Conservation (phyloP, 192 early-diverging fungal species). For the Glomus cerebriforme region DNA sequence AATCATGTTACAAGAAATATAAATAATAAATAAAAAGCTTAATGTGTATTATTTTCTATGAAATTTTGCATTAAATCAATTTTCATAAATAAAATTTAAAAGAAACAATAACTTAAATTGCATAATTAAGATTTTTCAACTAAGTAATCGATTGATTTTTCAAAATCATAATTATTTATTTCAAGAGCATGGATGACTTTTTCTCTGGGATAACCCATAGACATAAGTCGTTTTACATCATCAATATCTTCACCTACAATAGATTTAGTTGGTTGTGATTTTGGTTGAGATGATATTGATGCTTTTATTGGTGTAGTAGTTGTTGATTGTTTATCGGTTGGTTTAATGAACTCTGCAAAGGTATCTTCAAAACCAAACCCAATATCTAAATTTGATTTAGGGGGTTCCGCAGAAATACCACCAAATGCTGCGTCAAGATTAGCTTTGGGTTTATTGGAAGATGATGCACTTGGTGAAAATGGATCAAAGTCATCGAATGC, state of each 20-base stretch:
- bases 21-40: too few species aligned
- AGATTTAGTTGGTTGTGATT: neutral
- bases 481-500: constrained; percentile 29
- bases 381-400: neutral
- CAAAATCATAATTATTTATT: constrained; percentile 70
- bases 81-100: neutral
- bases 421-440: constrained; percentile 31
- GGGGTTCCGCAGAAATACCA: neutral
- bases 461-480: neutral
- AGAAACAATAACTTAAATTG: neutral
- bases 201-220: constrained; percentile 71
- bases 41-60: too few species aligned
- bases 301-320: neutral
- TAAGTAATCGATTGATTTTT: constrained; percentile 72
- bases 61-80: too few species aligned
- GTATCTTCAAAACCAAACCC: constrained; percentile 28
- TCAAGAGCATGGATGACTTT: constrained; percentile 68
- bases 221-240: constrained; percentile 50
- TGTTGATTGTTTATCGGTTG: neutral
- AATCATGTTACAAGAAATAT: too few species aligned
- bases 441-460: neutral
- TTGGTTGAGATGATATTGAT: neutral
- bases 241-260: constrained; percentile 3
- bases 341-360: neutral
- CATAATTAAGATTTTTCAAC: constrained; percentile 49